Base-by-base conservation (phyloP, 495 filamentous ascomycete genomes). In the Penicillium canescens region DNA sequence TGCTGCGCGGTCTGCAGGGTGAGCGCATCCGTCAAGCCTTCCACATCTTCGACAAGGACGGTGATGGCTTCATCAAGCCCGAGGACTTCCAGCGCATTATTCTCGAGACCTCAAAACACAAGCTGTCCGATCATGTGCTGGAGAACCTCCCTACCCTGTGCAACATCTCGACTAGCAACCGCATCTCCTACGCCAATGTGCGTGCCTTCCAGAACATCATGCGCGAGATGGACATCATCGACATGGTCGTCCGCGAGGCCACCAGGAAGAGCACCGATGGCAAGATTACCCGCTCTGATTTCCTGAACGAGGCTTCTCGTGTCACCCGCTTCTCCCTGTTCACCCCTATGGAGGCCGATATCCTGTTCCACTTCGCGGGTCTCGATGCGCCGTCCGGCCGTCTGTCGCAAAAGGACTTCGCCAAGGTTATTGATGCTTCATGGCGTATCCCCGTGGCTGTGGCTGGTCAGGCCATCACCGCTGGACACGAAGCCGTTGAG, bases 331-430 rank as follows among this genome's bases (percentile, higher is more conserved):
- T 96, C 74, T 91, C 91, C 4, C 79, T 94, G 0, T 96, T 96
- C 72, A 97, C 94, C 0, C 94, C 94, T 1, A 96, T 98, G 93
- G 94, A 98, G 70, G 94, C 95, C 3, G 94, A 98, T 67, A 98
- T 98, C 59, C 81, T 98, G 14, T 98, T 98, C 79, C 94, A 98
- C 71, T 98, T 98, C 62, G 94, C 94, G 36, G 91, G 91, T 39
- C 77, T 98, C 40, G 91, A 96, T 65, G 87, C 91, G 53, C 88
- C 91, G 0, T 89, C 91, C 0, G 95, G 91, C 11, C 75, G 90
- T 38, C 82, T 98, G n/a, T 80, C 86, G 5, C 77, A 95, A 18
- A 75, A 74, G 23, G 93, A 98, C 64, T 98, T 98, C 69, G 83
- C 89, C 51, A 96, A 96, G 73, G 94, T 98, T 34, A 82, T 98